Evolutionary conservation across 1,139 yeast genomes (phyloP), one percentile per base, ranked within the genome.

Genomic region (Diutina rugosa): DNA sequence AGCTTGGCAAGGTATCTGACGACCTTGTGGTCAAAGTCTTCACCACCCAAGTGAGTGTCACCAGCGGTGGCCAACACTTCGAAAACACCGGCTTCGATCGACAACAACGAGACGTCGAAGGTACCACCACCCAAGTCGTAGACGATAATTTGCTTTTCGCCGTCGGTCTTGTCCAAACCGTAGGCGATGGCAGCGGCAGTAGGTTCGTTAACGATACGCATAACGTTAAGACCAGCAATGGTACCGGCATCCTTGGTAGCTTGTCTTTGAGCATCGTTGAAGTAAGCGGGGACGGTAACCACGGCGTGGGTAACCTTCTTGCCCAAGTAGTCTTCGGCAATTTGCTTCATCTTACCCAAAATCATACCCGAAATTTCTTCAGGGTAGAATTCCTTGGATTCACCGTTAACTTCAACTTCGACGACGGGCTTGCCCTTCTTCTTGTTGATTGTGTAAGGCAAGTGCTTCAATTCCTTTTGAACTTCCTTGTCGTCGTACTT

Each of bases 71-170:
- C 91, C 81, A 90, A 89, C 67, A 90, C 97, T 76, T 90, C 95
- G 73, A 90, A 90, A 65, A 90, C 88, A 82, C 97, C 97, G 63
- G 90, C 96, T 73, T 90, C 96, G 71, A 90, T 90, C 58, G 93
- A 85, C 65, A 90, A 80, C 64, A 90, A 80, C 48, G 97, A 90
- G 58, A 90, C 97, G 87, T 90, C 97, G 74, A 90, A 90, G 68
- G 97, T 90, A 81, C 97, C 97, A 79, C 97, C 97, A 83, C 97
- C 97, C 69, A 90, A 80, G 75, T 90, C 97, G 76, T 90, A 90
- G 67, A 90, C 90, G 69, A 90, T 81, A 58, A 90, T 95, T 70
- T 89, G 86, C 79, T 89, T 89, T 77, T 74, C 78, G 63, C 85
- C 84, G 57, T 64, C 69, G 76, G 87, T 87, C 76, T 87, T 87